Percentiles rank a stretch among this genome's conserved stretches.
Evolutionary conservation across 2,329 filamentous ascomycete species (phyloP).

Genomic region (Fusarium phyllophilum): DNA sequence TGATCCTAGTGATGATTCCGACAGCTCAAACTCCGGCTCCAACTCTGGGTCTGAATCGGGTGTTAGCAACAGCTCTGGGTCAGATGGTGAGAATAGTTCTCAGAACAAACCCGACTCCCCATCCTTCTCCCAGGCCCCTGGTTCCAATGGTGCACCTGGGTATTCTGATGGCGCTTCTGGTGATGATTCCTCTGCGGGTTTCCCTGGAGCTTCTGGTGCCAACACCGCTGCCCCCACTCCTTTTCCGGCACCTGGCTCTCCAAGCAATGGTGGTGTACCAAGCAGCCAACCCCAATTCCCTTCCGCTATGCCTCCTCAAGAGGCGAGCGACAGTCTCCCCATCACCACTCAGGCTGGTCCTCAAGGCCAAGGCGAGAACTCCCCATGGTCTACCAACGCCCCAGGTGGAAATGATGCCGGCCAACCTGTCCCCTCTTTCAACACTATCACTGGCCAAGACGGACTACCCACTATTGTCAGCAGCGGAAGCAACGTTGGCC

Average conservation of each 20-base stretch:
- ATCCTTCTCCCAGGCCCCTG: conserved; percentile 20
- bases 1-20: neutral
- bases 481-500: conserved; percentile 7
- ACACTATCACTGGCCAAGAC: conserved; percentile 39
- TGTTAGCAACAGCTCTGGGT: conserved; percentile 2
- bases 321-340: conserved; percentile 33
- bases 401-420: conserved; percentile 15
- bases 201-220: conserved; percentile 20
- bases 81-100: conserved; percentile 12
- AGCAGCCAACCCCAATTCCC: conserved; percentile 13
- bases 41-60: neutral
- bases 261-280: conserved; percentile 21
- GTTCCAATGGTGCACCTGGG: conserved; percentile 33
- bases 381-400: conserved; percentile 24
- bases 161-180: conserved; percentile 32
- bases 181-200: conserved; percentile 29
- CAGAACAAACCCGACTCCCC: conserved; percentile 8
- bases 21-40: neutral
- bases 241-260: conserved; percentile 18
- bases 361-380: conserved; percentile 23
- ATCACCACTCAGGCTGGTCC: conserved; percentile 29
- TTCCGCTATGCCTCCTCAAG: conserved; percentile 21
- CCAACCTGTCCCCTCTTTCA: conserved; percentile 24
- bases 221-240: conserved; percentile 27
- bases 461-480: conserved; percentile 45